These are phyloP conservation scores for Chalciporus piperatus DNA, from an alignment of 768 basidiomycete genomes.

Conservation along the genomic window DNA sequence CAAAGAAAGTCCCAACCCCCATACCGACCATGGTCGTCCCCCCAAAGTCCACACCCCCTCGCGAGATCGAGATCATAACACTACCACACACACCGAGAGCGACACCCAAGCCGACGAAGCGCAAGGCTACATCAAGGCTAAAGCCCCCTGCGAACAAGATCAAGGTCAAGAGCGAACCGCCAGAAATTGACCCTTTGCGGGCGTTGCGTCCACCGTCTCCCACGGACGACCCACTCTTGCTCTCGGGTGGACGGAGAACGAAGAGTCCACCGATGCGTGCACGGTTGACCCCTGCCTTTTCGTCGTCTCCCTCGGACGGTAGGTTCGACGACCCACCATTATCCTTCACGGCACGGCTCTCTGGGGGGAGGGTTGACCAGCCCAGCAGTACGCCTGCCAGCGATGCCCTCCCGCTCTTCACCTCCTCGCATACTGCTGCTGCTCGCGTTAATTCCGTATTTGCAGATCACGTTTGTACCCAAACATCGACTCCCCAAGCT, in stretches of 20 bases:
- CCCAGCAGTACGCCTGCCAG: neutral
- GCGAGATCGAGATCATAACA: slow-evolving; percentile 51
- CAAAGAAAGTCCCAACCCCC: slow-evolving; percentile 35
- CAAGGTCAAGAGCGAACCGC: slow-evolving; percentile 66
- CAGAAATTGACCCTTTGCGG: slow-evolving; percentile 54
- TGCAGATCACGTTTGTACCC: no score
- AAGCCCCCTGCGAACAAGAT: slow-evolving; percentile 26
- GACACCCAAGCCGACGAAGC: slow-evolving; percentile 38
- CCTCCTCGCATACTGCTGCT: neutral
- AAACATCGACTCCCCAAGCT: no score
- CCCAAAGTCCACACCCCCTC: slow-evolving; percentile 67
- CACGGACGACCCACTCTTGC: slow-evolving; percentile 69
- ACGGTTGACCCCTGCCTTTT: no score
- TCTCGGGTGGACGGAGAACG: slow-evolving; percentile 48
- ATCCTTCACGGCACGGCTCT: slow-evolving; percentile 24
- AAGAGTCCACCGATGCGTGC: no score
- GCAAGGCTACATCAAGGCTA: slow-evolving; percentile 27
- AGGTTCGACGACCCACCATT: neutral
- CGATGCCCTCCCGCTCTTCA: slow-evolving; percentile 19
- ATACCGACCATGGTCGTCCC: slow-evolving; percentile 44
- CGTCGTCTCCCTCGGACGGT: slow-evolving; percentile 20
- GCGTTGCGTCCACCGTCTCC: slow-evolving; percentile 72
- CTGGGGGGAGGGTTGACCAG: slow-evolving; percentile 1
- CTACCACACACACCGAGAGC: slow-evolving; percentile 23
- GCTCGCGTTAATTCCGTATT: no score